Percentiles rank a stretch among this genome's conserved stretches.
Evolutionary conservation across 805 yeast species (phyloP).

Genomic region (Candida incommunis): DNA sequence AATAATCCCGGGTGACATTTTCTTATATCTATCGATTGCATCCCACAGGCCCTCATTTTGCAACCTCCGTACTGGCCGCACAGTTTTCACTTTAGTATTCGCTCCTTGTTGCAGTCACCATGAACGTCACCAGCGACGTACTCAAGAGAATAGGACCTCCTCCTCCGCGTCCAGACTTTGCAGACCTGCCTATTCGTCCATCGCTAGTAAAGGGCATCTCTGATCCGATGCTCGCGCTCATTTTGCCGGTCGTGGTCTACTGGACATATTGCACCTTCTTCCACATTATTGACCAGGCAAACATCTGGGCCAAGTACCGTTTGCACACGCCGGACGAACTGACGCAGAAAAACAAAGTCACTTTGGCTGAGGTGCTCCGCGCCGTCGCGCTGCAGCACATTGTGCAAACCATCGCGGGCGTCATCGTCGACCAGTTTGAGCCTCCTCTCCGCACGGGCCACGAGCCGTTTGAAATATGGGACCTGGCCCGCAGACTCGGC

Average conservation of each 20-base stretch:
- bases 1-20: too few species aligned
- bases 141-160: not conserved
- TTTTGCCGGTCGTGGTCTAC: slow-evolving; percentile 68
- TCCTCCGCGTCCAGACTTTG: not conserved
- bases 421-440: slow-evolving; percentile 40
- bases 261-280: slow-evolving; percentile 69
- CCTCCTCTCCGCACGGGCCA: slow-evolving; percentile 31
- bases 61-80: too few species aligned
- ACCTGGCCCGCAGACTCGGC: slow-evolving; percentile 25
- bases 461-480: slow-evolving; percentile 35
- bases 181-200: slow-evolving; percentile 5
- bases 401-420: slow-evolving; percentile 66
- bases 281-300: slow-evolving; percentile 58
- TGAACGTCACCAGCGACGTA: not conserved
- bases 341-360: slow-evolving; percentile 56
- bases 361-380: slow-evolving; percentile 50
- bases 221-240: slow-evolving; percentile 59
- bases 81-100: too few species aligned
- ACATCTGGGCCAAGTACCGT: slow-evolving; percentile 69
- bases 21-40: too few species aligned
- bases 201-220: slow-evolving; percentile 45
- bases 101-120: not conserved
- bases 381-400: slow-evolving; percentile 81
- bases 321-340: slow-evolving; percentile 91
- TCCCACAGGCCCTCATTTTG: too few species aligned